Evolutionary conservation across 1,284 basidiomycete genomes (phyloP).

Genomic region (Chalciporus piperatoides): DNA sequence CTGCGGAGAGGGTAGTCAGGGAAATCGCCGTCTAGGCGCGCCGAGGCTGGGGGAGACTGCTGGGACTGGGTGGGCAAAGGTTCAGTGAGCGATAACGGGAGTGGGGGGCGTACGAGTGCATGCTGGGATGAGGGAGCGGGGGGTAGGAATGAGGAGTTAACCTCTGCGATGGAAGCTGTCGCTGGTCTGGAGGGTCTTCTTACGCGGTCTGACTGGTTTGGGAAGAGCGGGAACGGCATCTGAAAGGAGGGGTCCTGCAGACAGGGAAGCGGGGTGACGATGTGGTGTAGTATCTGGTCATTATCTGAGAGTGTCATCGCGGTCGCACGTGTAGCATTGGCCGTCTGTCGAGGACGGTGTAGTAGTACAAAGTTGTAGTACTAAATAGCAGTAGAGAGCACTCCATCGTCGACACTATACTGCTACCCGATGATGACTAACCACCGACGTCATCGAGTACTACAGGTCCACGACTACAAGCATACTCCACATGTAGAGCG

Average conservation of each 20-base stretch:
- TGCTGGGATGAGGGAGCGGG: slow-evolving; percentile 13
- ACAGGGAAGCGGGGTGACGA: slow-evolving; percentile 27
- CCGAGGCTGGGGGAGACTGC: slow-evolving; percentile 5
- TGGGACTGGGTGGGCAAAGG: background rate
- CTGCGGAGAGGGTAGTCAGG: slow-evolving; percentile 12
- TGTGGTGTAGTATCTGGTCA: slow-evolving; percentile 11
- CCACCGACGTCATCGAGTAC: slow-evolving; percentile 5
- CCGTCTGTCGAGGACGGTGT: no score
- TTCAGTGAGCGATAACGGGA: background rate
- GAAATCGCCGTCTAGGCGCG: slow-evolving; percentile 10
- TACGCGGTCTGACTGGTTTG: slow-evolving; percentile 18
- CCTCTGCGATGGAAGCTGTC: slow-evolving; percentile 46
- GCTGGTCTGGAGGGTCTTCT: slow-evolving; percentile 43
- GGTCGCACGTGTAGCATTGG: background rate
- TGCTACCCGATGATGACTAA: background rate
- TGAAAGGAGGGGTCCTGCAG: slow-evolving; percentile 25
- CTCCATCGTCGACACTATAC: background rate
- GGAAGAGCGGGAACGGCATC: slow-evolving; percentile 33
- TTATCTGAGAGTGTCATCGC: slow-evolving; percentile 29
- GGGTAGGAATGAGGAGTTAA: slow-evolving; percentile 26
- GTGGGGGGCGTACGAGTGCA: slow-evolving; percentile 8
- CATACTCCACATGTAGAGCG: slow-evolving; percentile 85
- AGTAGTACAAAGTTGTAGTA: no score
- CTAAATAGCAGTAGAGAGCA: no score
- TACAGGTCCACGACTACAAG: slow-evolving; percentile 46